phyloP scores from a whole-genome alignment of 805 yeast genomes.

The Candida patagonica region DNA sequence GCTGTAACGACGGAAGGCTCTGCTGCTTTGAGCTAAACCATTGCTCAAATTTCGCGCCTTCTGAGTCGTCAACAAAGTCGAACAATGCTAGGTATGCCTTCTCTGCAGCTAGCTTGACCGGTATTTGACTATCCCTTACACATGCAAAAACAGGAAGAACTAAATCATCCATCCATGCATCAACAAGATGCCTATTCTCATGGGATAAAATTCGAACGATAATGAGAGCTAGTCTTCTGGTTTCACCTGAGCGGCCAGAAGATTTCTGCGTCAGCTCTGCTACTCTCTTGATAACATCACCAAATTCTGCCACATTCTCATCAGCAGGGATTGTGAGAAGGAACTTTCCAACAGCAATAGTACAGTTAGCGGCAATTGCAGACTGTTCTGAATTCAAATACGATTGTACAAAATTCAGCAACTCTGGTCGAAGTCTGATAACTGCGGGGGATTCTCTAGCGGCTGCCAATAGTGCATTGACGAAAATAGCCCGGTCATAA shows the following conservation, averaged over 20 bases:
- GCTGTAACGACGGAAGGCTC: slow-evolving; percentile 21
- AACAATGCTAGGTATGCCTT: slow-evolving; percentile 72
- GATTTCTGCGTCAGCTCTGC: slow-evolving; percentile 45
- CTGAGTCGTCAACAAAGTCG: slow-evolving; percentile 57
- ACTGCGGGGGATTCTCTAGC: slow-evolving; percentile 57
- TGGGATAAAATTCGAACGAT: slow-evolving; percentile 68
- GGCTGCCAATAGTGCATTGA: slow-evolving; percentile 73
- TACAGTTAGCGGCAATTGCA: slow-evolving; percentile 64
- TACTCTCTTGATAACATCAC: not conserved
- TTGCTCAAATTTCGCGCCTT: slow-evolving; percentile 39
- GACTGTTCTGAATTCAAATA: slow-evolving; percentile 37
- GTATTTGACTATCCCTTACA: slow-evolving; percentile 80
- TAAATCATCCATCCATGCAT: slow-evolving; percentile 37
- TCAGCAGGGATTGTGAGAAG: slow-evolving; percentile 37
- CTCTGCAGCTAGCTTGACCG: slow-evolving; percentile 90
- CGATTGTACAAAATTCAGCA: slow-evolving; percentile 39
- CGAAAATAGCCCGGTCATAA: slow-evolving; percentile 44
- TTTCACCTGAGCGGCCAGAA: slow-evolving; percentile 54
- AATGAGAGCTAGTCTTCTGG: slow-evolving; percentile 71
- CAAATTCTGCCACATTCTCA: slow-evolving; percentile 30
- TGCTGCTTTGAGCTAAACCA: slow-evolving; percentile 48
- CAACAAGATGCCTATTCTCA: slow-evolving; percentile 30
- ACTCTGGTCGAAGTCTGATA: slow-evolving; percentile 40
- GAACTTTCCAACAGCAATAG: slow-evolving; percentile 74
- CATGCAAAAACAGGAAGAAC: slow-evolving; percentile 72